Conservation (phyloP, 805 yeast species). For the Wickerhamomyces pijperi region DNA sequence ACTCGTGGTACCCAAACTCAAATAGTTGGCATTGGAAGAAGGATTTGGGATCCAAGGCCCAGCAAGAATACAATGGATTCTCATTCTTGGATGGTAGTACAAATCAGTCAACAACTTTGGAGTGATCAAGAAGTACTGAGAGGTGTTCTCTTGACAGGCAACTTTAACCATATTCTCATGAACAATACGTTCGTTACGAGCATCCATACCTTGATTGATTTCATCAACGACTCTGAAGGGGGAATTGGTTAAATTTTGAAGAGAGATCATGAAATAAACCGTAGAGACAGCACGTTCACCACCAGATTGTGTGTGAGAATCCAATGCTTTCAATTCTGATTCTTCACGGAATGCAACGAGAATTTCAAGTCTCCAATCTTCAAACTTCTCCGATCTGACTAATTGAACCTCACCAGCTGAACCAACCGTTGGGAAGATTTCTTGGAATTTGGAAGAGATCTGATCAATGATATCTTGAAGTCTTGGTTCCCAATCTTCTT, state of each 20-base stretch:
- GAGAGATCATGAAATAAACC: constrained; percentile 76
- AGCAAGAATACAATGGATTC: constrained; percentile 75
- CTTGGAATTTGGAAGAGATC: constrained; percentile 56
- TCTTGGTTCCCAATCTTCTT: constrained; percentile 49
- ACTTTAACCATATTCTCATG: constrained; percentile 82
- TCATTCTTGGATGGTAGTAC: constrained; percentile 69
- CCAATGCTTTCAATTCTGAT: constrained; percentile 58
- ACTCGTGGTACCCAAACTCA: constrained; percentile 26
- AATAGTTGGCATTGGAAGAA: constrained; percentile 17
- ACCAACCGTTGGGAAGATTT: constrained; percentile 62
- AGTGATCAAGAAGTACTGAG: constrained; percentile 87
- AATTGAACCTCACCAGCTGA: constrained; percentile 76
- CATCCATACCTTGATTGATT: constrained; percentile 98
- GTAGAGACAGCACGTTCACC: constrained; percentile 97
- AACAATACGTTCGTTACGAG: constrained; percentile 77
- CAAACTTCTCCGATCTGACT: constrained; percentile 38
- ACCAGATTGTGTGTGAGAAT: constrained; percentile 89
- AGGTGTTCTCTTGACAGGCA: constrained; percentile 52
- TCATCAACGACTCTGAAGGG: constrained; percentile 96
- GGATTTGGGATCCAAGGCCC: constrained; percentile 34
- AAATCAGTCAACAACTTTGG: constrained; percentile 80
- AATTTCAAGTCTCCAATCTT: constrained; percentile 78
- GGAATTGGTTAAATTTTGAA: constrained; percentile 79
- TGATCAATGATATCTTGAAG: constrained; percentile 38
- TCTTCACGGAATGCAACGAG: constrained; percentile 77